Evolutionary conservation across 805 yeast genomes (phyloP), one percentile per base, ranked within the genome.

Genomic region (Ogataea methanolica): DNA sequence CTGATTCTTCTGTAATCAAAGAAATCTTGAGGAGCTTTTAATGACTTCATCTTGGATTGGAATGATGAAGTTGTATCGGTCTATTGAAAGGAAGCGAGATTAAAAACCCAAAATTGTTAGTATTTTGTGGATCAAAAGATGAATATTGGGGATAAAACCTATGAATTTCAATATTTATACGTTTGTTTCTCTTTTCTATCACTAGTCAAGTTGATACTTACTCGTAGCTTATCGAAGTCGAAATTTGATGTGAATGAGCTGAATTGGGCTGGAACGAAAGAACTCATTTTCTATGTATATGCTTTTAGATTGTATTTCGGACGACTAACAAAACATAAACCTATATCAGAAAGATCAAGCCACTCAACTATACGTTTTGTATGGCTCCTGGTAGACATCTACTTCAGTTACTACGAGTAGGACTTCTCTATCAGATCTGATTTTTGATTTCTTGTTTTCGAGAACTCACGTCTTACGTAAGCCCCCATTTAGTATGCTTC

Each of bases 11-110:
- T 83, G 64, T 84, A 63, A 65, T 94, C 97, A 61, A 92, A 89
- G 64, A 94, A 94, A 64, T 94, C 99, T 65, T 83, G 88, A 16
- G 91, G 87, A 31, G 95, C 84, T 59, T 85, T 84, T 57, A 94
- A 69, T 58, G 85, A 79, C 47, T 89, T 70, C 45, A 88, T 68
- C 49, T 83, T 77, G 43, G 76, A 63, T 61, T 83, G 86, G 47
- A 91, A 63, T 2, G 82, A 65, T 12, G 68, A 58, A 17, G 66
- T 60, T 17, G 69, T 61, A 39, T 64, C 70, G 33, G 61, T 61
- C 67, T 65, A 16, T 34, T 14, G 17, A 12, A 29, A 38, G 34
- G 26, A 35, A 23, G 36, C 21, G 38, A 19, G 38, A 33, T 7
- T n/a, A 22, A 19, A 39, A 15, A 3, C 4, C 21, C 16, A 8